Evolutionary conservation across 495 filamentous ascomycete genomes (phyloP), one percentile per base, ranked within the genome.

Genomic region (Pseudoneurospora amorphoporcata): DNA sequence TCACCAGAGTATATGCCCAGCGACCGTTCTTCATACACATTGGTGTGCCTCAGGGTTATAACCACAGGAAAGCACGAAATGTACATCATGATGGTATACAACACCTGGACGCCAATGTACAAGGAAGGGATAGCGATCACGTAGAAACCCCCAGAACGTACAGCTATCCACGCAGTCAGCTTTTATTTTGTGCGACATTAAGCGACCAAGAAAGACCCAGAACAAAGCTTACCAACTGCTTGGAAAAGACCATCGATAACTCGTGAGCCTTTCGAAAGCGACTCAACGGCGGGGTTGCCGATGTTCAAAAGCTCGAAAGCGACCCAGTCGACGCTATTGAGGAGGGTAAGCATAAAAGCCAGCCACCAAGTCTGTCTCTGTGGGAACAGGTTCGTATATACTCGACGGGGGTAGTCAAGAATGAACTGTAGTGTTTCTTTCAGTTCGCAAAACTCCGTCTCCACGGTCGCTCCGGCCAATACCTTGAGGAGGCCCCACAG

Each of bases 21-120:
- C 2, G 85, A 86, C 8, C 86, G 87, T 79, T 94, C 91, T 76
- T 91, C 89, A 73, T 90, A 91, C 6, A 87, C 86, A 74, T 91
- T 91, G 35, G 87, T 88, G 39, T 87, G 84, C 14, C 92, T 85
- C 77, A 94, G 88, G 16, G 87, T 90, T 73, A 94, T 92, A 19
- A 91, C 91, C 39, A 93, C 90, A 0, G 92, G 92, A 74, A 91
- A 92, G 17, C 90, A 86, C 29, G 92, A 90, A 75, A 94, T 92
- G 80, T 95, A 97, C 92, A 96, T 97, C 93, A 95, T 96, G 35
- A 95, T 87, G n/a, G 94, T 88, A 79, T 97, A 97, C 32, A 95
- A 83, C 17, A 94, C 86, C 73, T 94, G 91, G 1, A 96, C 82
- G 3, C 89, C 89, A 71, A 93, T 90, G 35, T 89, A 90, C 6